Evolutionary conservation across 306 rosid genomes (phyloP).

Genomic region (Quercus glauca): DNA sequence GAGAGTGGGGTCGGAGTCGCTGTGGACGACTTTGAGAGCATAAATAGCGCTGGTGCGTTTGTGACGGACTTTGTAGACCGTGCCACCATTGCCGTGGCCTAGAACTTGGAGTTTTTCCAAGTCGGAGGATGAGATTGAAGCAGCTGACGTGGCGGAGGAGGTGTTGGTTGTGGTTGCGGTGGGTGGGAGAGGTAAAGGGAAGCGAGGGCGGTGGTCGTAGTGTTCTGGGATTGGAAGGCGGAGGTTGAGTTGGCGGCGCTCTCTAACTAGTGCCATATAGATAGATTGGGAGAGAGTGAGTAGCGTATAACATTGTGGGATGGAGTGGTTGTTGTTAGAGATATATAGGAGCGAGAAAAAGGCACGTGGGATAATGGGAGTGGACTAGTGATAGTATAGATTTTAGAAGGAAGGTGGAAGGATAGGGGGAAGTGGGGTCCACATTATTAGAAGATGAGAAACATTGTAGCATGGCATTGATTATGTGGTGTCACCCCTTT

Average conservation of each 20-base stretch:
- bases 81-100: constrained; percentile 89
- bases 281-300: not conserved
- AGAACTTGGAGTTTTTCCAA: constrained; percentile 70
- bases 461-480: not conserved
- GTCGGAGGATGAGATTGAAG: constrained; percentile 37
- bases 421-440: constrained; percentile 34
- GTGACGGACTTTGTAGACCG: constrained; percentile 89
- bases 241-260: constrained; percentile 75
- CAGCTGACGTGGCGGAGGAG: constrained; percentile 12
- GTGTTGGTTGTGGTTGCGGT: not conserved
- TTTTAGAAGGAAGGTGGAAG: not conserved
- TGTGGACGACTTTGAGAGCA: constrained; percentile 65
- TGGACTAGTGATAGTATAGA: not conserved
- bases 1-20: constrained; percentile 47
- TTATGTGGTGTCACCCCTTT: too few relatives aligned
- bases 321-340: too few relatives aligned
- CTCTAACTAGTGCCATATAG: constrained; percentile 65
- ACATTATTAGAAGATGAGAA: not conserved
- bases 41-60: constrained; percentile 43
- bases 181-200: constrained; percentile 32
- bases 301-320: not conserved
- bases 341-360: not conserved
- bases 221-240: constrained; percentile 46
- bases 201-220: constrained; percentile 43
- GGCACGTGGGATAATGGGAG: not conserved